These are phyloP conservation scores for Pestalotiopsis fici DNA, from an alignment of 2,329 filamentous ascomycete species.

Conservation along the genomic window DNA sequence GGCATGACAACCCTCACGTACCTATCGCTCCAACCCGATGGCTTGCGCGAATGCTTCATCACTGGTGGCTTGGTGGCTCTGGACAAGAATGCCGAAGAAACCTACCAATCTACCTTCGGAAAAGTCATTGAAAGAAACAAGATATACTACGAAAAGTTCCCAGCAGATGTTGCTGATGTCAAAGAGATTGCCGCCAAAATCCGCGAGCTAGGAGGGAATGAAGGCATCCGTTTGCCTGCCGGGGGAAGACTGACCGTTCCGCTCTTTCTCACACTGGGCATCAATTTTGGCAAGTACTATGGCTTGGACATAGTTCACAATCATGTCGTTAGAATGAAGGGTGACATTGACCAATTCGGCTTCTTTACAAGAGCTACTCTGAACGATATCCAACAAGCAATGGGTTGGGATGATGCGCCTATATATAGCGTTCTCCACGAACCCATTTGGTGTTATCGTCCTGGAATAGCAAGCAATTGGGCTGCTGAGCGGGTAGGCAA, in stretches of 20 bases:
- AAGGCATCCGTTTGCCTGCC: slow-evolving; percentile 62
- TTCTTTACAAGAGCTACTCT: slow-evolving; percentile 74
- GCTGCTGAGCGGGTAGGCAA: slow-evolving; percentile 67
- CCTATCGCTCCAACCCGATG: slow-evolving; percentile 76
- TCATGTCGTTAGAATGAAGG: slow-evolving; percentile 67
- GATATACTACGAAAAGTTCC: slow-evolving; percentile 82
- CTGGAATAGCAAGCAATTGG: slow-evolving; percentile 68
- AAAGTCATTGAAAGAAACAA: slow-evolving; percentile 73
- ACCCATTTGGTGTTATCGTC: slow-evolving; percentile 78
- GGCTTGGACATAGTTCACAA: slow-evolving; percentile 59
- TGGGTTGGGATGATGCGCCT: slow-evolving; percentile 73
- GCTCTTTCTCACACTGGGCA: slow-evolving; percentile 76
- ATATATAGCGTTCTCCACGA: slow-evolving; percentile 90
- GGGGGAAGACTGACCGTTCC: slow-evolving; percentile 73
- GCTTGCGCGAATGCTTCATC: slow-evolving; percentile 79
- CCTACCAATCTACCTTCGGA: slow-evolving; percentile 72
- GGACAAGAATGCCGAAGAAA: slow-evolving; percentile 68
- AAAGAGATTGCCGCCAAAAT: slow-evolving; percentile 68
- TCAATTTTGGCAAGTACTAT: slow-evolving; percentile 65
- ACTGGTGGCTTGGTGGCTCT: slow-evolving; percentile 83
- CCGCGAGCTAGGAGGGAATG: slow-evolving; percentile 50
- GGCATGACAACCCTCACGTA: slow-evolving; percentile 86
- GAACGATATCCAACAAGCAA: slow-evolving; percentile 64
- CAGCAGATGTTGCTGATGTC: slow-evolving; percentile 73
- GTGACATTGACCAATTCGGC: slow-evolving; percentile 76